phyloP scores from a whole-genome alignment of 1,139 yeast genomes.

The Candida tunisiensis region DNA sequence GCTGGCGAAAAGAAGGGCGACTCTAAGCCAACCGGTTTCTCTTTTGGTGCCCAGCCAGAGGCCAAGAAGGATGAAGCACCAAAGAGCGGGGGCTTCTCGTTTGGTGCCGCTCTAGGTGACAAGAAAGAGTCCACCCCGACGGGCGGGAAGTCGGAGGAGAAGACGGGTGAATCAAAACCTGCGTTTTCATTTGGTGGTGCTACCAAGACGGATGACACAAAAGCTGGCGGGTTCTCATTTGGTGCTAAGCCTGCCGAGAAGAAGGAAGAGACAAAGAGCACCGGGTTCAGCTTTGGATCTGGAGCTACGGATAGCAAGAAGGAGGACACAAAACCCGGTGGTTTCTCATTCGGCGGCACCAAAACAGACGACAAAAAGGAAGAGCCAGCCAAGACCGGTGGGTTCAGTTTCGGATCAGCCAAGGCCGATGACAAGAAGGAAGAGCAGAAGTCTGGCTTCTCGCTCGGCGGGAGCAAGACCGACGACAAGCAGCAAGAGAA shows the following conservation, averaged over 20 bases:
- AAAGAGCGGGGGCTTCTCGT: slow-evolving; percentile 7
- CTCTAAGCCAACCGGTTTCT: slow-evolving; percentile 5
- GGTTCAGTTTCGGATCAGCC: slow-evolving; percentile 5
- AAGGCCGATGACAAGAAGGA: slow-evolving; percentile 2
- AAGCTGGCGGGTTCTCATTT: slow-evolving; percentile 9
- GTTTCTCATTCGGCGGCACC: slow-evolving; percentile 2
- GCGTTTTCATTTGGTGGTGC: slow-evolving; percentile 4
- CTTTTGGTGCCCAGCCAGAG: slow-evolving; percentile 11
- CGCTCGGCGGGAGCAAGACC: slow-evolving; percentile 2
- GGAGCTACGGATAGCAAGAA: background rate
- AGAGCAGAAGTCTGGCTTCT: slow-evolving; percentile 1
- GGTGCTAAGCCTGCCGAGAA: slow-evolving; percentile 8
- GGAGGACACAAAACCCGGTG: slow-evolving; percentile 2
- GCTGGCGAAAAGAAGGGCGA: slow-evolving; percentile 9
- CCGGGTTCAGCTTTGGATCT: slow-evolving; percentile 1
- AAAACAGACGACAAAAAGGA: slow-evolving; percentile 1
- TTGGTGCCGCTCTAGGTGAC: slow-evolving; percentile 12
- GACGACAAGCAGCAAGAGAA: slow-evolving; percentile 16
- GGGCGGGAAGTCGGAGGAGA: slow-evolving; percentile 2
- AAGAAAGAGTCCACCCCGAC: slow-evolving; percentile 13
- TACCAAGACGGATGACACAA: slow-evolving; percentile 1
- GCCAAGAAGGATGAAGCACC: slow-evolving; percentile 8
- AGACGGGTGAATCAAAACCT: slow-evolving; percentile 5
- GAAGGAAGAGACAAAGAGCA: slow-evolving; percentile 1
- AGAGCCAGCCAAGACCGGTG: slow-evolving; percentile 3